phyloP scores from a whole-genome alignment of 2,329 filamentous ascomycete genomes.

The Ascochyta rabiei region DNA sequence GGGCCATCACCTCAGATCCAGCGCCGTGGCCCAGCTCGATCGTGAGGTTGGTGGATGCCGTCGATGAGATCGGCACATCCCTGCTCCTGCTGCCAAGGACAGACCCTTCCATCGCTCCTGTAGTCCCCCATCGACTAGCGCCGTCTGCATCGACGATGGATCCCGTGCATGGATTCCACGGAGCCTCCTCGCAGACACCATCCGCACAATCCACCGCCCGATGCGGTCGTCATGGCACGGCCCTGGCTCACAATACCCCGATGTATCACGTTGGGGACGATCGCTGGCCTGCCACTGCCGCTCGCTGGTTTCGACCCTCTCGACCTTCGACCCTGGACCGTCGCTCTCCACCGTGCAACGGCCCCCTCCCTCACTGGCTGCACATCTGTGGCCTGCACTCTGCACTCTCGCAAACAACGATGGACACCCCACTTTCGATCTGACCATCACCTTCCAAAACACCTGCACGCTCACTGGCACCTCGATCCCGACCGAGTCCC shows the following conservation, averaged over 20 bases:
- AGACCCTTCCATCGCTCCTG: neutral
- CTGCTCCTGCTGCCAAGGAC: conserved; percentile 1
- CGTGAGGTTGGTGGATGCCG: conserved; percentile 10
- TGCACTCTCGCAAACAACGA: neutral
- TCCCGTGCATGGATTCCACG: neutral
- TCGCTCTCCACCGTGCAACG: neutral
- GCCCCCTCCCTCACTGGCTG: neutral
- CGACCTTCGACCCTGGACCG: no score
- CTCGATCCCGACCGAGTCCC: neutral
- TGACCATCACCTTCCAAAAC: neutral
- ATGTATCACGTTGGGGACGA: neutral
- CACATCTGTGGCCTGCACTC: neutral
- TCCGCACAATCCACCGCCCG: neutral
- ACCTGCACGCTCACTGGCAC: neutral
- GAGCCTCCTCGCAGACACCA: neutral
- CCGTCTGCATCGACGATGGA: conserved; percentile 9
- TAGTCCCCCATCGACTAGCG: neutral
- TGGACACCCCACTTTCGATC: conserved; percentile 8
- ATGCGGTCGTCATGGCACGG: neutral
- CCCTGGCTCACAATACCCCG: neutral
- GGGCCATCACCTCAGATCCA: neutral
- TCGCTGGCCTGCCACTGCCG: neutral
- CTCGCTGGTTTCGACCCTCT: no score
- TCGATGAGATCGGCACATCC: conserved; percentile 10
- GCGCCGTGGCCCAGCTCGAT: conserved; percentile 3